These are phyloP conservation scores for Salix dunnii DNA, from an alignment of 345 rosid genomes.

Conservation along the genomic window DNA sequence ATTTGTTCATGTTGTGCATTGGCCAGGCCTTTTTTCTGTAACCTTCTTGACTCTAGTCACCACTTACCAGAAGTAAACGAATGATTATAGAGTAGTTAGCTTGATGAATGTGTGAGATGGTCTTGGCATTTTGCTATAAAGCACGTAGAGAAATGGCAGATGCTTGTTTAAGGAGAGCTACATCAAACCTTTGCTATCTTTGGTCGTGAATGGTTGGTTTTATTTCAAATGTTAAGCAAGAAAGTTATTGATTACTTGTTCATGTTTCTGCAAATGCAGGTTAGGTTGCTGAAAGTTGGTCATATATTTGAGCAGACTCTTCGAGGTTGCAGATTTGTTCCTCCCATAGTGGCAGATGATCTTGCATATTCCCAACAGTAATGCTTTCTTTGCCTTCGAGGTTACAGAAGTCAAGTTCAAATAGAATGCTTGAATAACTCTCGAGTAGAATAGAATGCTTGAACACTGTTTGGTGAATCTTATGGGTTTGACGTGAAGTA, in stretches of 20 bases:
- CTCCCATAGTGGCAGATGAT: constrained; percentile 45
- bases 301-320: constrained; percentile 93
- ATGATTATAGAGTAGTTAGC: not conserved
- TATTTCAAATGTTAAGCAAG: not conserved
- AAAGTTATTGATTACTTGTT: not conserved
- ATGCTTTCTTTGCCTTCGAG: not conserved
- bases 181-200: not conserved
- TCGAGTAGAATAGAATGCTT: not conserved
- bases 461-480: too few species aligned
- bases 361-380: not conserved
- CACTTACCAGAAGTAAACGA: not conserved
- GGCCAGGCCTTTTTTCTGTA: too few species aligned
- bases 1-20: too few species aligned
- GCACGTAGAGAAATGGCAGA: not conserved
- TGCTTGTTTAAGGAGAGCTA: not conserved
- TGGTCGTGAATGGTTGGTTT: not conserved
- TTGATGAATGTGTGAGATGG: not conserved
- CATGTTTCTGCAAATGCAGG: constrained; percentile 37
- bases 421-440: not conserved
- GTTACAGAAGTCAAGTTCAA: not conserved
- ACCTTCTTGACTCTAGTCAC: not conserved
- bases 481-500: too few species aligned
- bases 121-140: not conserved
- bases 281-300: constrained; percentile 63
- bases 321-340: constrained; percentile 57